Conservation (phyloP, 306 rosid species). For the Citrullus amarus region DNA sequence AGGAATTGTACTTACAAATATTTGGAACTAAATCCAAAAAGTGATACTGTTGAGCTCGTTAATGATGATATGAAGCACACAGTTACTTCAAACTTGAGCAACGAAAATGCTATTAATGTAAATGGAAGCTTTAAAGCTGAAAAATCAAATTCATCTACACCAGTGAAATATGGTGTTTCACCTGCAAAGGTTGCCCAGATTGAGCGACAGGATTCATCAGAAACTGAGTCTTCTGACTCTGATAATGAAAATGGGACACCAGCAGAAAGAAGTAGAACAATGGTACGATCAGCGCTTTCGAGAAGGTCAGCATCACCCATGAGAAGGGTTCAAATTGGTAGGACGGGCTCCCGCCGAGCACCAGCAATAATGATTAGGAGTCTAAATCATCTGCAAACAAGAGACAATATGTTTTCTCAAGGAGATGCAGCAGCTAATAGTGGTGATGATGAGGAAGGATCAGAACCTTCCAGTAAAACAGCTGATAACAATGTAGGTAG, state of each 20-base stretch:
- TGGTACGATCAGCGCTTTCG: conserved; percentile 54
- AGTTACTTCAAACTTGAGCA: conserved; percentile 13
- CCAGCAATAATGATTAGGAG: conserved; percentile 86
- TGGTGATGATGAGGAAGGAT: conserved; percentile 58
- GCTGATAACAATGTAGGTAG: conserved; percentile 61
- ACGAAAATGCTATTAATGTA: conserved; percentile 20
- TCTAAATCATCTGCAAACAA: conserved; percentile 51
- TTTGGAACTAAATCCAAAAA: conserved; percentile 35
- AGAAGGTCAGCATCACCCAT: conserved; percentile 96
- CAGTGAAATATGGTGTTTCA: conserved; percentile 77
- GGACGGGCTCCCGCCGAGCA: conserved; percentile 76
- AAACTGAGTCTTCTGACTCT: conserved; percentile 59
- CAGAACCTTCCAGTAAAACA: conserved; percentile 40
- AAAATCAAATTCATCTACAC: conserved; percentile 27
- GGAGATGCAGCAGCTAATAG: conserved; percentile 40
- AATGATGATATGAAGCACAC: conserved; percentile 26
- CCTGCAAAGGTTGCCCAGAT: conserved; percentile 83
- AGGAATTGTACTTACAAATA: conserved; percentile 48
- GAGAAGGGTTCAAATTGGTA: conserved; percentile 89
- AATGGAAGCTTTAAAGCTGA: conserved; percentile 24
- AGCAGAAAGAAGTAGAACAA: conserved; percentile 78
- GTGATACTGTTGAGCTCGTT: conserved; percentile 16
- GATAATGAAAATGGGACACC: conserved; percentile 55
- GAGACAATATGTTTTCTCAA: conserved; percentile 38
- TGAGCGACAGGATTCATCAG: conserved; percentile 66